Conservation (phyloP, 1,284 basidiomycete genomes). For the Apiotrichum porosum region DNA sequence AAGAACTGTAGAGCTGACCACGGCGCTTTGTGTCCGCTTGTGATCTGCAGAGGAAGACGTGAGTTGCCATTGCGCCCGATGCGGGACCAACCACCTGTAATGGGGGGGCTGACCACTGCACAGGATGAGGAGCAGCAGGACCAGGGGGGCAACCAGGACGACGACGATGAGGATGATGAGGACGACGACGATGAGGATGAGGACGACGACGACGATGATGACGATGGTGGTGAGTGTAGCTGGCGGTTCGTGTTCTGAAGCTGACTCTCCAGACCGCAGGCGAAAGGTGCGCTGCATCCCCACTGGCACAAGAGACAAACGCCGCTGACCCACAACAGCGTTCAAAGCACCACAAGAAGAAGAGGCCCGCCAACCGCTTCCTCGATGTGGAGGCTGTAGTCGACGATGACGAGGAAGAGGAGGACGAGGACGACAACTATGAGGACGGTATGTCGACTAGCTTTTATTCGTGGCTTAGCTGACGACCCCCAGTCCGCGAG, state of each 20-base stretch:
- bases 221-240: constrained; percentile 14
- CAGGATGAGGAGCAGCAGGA: constrained; percentile 22
- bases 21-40: background rate
- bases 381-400: constrained; percentile 90
- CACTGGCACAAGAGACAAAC: constrained; percentile 54
- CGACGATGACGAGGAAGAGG: constrained; percentile 90
- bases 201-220: constrained; percentile 53
- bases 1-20: background rate
- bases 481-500: constrained; percentile 49
- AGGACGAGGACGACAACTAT: constrained; percentile 79
- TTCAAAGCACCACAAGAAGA: constrained; percentile 33
- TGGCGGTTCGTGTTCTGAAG: background rate
- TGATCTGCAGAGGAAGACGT: constrained; percentile 21
- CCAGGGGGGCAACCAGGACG: constrained; percentile 47
- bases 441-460: constrained; percentile 56
- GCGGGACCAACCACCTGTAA: background rate
- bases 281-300: constrained; percentile 49
- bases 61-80: constrained; percentile 1
- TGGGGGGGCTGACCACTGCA: background rate
- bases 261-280: background rate
- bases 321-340: constrained; percentile 55
- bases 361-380: constrained; percentile 70
- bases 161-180: constrained; percentile 24
- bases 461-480: no score
- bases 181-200: constrained; percentile 48